These are phyloP conservation scores for Asterochloris erici DNA, from an alignment of 139 green algal genomes.

Conservation along the genomic window DNA sequence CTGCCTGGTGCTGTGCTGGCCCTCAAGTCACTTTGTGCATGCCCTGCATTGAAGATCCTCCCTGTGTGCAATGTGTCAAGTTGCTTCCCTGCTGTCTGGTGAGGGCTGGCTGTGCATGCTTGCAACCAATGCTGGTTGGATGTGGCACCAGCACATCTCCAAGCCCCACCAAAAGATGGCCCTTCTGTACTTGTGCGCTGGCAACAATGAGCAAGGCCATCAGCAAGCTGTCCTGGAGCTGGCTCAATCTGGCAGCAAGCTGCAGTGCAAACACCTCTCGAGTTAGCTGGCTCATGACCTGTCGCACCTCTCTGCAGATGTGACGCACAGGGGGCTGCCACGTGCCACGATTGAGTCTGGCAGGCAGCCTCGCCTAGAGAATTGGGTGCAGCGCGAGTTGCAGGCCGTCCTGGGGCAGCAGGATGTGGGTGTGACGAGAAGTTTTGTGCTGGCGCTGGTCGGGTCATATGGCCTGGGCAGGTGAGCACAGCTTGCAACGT, in stretches of 20 bases:
- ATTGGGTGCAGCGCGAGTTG: slow-evolving; percentile 37
- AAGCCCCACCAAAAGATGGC: too few relatives aligned
- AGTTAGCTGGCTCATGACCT: neutral
- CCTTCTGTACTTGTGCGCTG: too few relatives aligned
- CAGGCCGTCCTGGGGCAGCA: slow-evolving; percentile 25
- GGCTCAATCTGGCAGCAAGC: neutral
- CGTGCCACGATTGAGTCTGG: neutral
- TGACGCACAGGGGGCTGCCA: neutral
- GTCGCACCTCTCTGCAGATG: neutral
- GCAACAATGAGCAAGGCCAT: neutral
- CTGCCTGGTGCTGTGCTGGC: too few relatives aligned
- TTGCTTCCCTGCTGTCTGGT: too few relatives aligned
- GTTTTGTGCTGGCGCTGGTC: slow-evolving; percentile 35
- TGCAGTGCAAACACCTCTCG: neutral
- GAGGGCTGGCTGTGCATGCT: too few relatives aligned
- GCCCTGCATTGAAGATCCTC: too few relatives aligned
- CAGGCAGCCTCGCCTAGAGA: slow-evolving; percentile 14
- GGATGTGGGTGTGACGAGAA: slow-evolving; percentile 27
- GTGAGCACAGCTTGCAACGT: too few relatives aligned
- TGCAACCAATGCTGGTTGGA: too few relatives aligned
- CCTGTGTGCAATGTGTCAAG: too few relatives aligned
- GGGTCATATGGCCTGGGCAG: slow-evolving; percentile 11
- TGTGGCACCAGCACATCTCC: too few relatives aligned
- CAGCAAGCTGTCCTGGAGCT: slow-evolving; percentile 1
- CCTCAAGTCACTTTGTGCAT: too few relatives aligned